phyloP scores from a whole-genome alignment of 139 green algal species.

The Coccomyxa sp. region DNA sequence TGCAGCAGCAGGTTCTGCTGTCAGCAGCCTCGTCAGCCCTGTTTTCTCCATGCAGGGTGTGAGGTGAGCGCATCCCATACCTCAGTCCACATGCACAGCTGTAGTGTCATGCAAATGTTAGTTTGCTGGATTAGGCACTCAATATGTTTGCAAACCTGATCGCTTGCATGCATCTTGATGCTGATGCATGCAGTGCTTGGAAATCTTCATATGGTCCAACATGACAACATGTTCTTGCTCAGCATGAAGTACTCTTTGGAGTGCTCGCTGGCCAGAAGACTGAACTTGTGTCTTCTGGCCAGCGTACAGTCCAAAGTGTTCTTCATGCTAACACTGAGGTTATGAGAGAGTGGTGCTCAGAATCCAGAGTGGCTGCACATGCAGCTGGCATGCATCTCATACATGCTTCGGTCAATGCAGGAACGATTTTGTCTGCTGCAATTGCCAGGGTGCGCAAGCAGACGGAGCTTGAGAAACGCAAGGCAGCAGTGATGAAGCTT shows the following conservation, averaged over 20 bases:
- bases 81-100: neutral
- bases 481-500: conserved; percentile 25
- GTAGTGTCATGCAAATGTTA: neutral
- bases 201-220: neutral
- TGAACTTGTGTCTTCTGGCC: no score
- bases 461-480: conserved; percentile 25
- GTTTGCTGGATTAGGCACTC: neutral
- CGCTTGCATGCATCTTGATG: neutral
- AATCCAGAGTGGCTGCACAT: neutral
- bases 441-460: conserved; percentile 16
- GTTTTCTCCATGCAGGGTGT: conserved; percentile 5
- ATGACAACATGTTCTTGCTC: neutral
- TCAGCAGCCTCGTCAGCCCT: neutral
- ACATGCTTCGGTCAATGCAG: no score
- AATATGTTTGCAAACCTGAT: no score
- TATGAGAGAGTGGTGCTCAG: no score
- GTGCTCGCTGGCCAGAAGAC: no score
- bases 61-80: neutral
- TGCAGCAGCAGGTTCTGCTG: neutral
- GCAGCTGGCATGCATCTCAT: neutral
- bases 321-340: no score
- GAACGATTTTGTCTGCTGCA: no score
- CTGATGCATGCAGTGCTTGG: neutral
- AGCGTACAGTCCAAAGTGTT: no score
- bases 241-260: neutral